These are phyloP conservation scores for Talaromyces sp. DNA, from an alignment of 2,329 filamentous ascomycete genomes.

Conservation along the genomic window DNA sequence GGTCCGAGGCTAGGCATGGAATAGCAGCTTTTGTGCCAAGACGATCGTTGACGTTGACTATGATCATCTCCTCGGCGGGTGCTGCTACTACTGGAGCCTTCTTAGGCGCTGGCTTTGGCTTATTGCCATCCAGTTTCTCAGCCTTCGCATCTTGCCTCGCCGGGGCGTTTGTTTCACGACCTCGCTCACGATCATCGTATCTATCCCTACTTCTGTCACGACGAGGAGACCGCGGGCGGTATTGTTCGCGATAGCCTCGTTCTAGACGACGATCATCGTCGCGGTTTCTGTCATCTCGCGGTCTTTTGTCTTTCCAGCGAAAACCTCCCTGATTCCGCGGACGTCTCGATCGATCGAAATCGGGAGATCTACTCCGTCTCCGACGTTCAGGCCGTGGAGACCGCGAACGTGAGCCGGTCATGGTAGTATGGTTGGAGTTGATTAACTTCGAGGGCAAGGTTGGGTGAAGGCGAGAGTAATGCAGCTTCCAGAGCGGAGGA, in stretches of 20 bases:
- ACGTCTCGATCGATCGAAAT: slow-evolving; percentile 32
- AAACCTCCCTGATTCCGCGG: slow-evolving; percentile 45
- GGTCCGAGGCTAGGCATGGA: slow-evolving; percentile 80
- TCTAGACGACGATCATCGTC: slow-evolving; percentile 50
- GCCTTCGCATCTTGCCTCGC: slow-evolving; percentile 23
- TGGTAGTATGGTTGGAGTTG: background rate
- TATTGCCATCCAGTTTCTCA: slow-evolving; percentile 41
- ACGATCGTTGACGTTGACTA: slow-evolving; percentile 92
- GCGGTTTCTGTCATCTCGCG: slow-evolving; percentile 50
- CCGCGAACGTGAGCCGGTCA: slow-evolving; percentile 18
- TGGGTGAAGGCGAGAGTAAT: slow-evolving; percentile 7
- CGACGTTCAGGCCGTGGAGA: slow-evolving; percentile 34
- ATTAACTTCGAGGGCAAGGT: background rate
- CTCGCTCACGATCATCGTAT: slow-evolving; percentile 24
- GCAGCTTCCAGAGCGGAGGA: background rate
- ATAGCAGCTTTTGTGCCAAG: slow-evolving; percentile 93
- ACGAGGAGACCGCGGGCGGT: slow-evolving; percentile 36
- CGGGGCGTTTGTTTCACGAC: slow-evolving; percentile 25
- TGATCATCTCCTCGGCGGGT: slow-evolving; percentile 74
- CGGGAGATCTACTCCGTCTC: slow-evolving; percentile 45
- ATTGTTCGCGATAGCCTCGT: slow-evolving; percentile 50
- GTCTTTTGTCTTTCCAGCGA: slow-evolving; percentile 50
- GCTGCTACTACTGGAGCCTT: slow-evolving; percentile 35
- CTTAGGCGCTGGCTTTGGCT: slow-evolving; percentile 40
- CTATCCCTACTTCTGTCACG: slow-evolving; percentile 37